Evolutionary conservation across 192 early-diverging fungal species (phyloP).

Genomic region (Coemansia sp.): DNA sequence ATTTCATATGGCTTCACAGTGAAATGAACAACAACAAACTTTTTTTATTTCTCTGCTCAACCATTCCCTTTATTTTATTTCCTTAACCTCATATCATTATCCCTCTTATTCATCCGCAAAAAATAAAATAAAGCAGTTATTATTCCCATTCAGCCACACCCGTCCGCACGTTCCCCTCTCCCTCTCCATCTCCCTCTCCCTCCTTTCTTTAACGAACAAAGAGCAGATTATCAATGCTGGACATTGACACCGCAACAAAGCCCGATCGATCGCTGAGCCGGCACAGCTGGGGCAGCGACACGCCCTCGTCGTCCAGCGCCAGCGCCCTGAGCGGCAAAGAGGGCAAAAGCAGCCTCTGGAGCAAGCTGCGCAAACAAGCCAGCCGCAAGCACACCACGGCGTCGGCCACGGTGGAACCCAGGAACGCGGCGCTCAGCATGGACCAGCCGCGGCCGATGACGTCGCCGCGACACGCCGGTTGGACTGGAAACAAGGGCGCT

Average conservation of each 20-base stretch:
- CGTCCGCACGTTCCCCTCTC: neutral
- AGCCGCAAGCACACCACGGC: constrained; percentile 24
- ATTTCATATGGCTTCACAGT: neutral
- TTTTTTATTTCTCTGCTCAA: neutral
- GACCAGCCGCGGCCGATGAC: neutral
- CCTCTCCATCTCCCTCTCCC: neutral
- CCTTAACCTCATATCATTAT: constrained; percentile 6
- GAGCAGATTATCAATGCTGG: constrained; percentile 12
- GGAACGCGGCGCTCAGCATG: neutral
- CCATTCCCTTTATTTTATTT: neutral
- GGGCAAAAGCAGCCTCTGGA: constrained; percentile 28
- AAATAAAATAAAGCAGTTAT: too few relatives aligned
- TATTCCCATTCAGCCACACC: too few relatives aligned
- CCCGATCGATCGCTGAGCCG: constrained; percentile 16
- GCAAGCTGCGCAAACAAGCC: constrained; percentile 41
- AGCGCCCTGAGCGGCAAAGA: constrained; percentile 29
- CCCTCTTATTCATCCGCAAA: too few relatives aligned
- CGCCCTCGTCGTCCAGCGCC: constrained; percentile 36
- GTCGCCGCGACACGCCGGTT: too few relatives aligned
- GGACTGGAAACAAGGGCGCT: too few relatives aligned
- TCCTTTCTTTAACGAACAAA: neutral
- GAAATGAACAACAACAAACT: constrained; percentile 1
- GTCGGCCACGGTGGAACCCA: neutral
- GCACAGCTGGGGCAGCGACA: constrained; percentile 53
- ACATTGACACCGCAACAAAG: constrained; percentile 14